A percentile compares a stretch with the other conserved stretches of the same genome.
Conservation (phyloP, 2,329 filamentous ascomycete genomes). For the Penicillium sp. region DNA sequence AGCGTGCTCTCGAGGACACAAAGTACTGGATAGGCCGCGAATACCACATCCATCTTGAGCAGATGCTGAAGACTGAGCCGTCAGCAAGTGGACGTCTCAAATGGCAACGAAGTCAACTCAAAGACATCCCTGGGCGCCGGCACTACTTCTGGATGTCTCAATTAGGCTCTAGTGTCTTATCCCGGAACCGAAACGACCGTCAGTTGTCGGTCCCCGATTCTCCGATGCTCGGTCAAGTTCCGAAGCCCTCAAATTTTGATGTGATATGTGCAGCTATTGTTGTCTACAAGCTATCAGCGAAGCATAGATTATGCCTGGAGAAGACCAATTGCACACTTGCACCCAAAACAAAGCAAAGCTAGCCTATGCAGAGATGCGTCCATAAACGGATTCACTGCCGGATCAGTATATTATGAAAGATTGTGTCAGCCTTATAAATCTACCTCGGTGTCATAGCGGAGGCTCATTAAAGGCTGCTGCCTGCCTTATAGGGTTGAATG, state of each 20-base stretch:
- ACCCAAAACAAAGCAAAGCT: not conserved
- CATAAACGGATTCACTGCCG: not conserved
- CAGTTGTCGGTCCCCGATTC: slow-evolving; percentile 14
- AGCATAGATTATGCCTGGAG: not conserved
- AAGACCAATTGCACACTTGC: not conserved
- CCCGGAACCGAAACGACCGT: too few species aligned
- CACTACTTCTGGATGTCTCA: too few species aligned
- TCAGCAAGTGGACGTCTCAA: not conserved
- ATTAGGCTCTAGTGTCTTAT: too few species aligned
- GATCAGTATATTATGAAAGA: not conserved
- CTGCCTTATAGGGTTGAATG: slow-evolving; percentile 10
- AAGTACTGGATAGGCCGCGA: not conserved
- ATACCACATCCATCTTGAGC: not conserved
- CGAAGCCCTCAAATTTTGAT: slow-evolving; percentile 6
- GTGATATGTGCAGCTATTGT: not conserved
- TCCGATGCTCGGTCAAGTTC: slow-evolving; percentile 15
- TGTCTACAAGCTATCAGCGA: not conserved
- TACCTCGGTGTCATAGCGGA: slow-evolving; percentile 9
- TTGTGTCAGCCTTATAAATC: not conserved
- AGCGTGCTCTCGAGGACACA: not conserved
- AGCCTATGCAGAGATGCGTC: not conserved
- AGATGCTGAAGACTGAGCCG: too few species aligned
- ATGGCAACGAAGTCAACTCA: too few species aligned
- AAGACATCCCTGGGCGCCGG: too few species aligned
- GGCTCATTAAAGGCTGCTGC: slow-evolving; percentile 13